Evolutionary conservation across 2,329 filamentous ascomycete genomes (phyloP), one percentile per base, ranked within the genome.

Genomic region (Seiridium unicorne): DNA sequence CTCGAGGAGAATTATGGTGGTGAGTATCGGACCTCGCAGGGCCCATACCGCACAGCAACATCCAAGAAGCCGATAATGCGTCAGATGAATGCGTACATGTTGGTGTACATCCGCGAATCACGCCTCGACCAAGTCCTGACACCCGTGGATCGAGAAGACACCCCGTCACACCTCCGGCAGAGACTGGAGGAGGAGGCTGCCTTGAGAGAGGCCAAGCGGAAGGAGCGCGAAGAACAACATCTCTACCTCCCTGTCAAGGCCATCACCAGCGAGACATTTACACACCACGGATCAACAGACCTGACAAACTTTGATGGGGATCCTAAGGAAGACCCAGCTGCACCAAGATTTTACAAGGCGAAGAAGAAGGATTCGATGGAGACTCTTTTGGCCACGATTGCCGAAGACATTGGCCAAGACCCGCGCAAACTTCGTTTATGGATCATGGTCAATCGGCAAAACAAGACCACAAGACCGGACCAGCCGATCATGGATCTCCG

Each of bases 361-460:
- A 84, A 93, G 44, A 88, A 90, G 62, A 81, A 87, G n/a, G 89
- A 89, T 65, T 90, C 88, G 0, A 84, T 98, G 64, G 80, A 86
- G 51, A 90, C 97, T 6, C 88, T 98, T 63, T 85, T 89, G 4
- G 79, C 81, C 34, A 82, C 83, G 31, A 83, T 98, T 61, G 93
- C 90, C 0, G 76, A 85, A 44, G 90, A 96, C 60, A 81, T 90
- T 55, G 82, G 80, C 0, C 75, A 90, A 55, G 87, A 93, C 49
- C 81, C 89, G 0, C 86, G 87, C 60, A 84, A 86, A 62, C 77
- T 98, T 32, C 87, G 95, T 31, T 84, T 97, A 18, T 99, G 95
- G 96, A 87, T 92, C 58, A 97, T 99, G 93, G 95, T 99, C 1
- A 98, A 97, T 72, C 89, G 95, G 9, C 95, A 99, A 74, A 99